Evolutionary conservation across 257 asterid genomes (phyloP), one percentile per base, ranked within the genome.

Genomic region (Scutellaria minor): DNA sequence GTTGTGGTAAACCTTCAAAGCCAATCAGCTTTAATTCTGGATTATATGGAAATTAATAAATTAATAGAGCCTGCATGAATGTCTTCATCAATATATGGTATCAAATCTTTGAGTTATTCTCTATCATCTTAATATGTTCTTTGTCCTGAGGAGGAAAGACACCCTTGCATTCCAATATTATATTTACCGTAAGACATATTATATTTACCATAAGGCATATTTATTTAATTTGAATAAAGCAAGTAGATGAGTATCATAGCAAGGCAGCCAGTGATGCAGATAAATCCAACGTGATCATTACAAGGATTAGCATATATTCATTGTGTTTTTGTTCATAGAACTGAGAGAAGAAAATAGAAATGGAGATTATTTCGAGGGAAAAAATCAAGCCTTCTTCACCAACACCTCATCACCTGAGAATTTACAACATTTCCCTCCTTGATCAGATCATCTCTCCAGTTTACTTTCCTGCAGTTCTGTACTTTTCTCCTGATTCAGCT

Each of bases 381-480:
- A 61, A 72, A 5, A 51, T 72, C 61, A 72, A 72, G 63, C 76
- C 76, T 27, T 6, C 0, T 61, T 15, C 70, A 37, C 54, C 76
- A 37, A 72, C 76, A 15, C 76, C 76, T 6, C 4, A 8, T 60
- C 76, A 61, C 70, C 44, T 72, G 2, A 37, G 7, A 48, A 6
- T 59, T 3, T 50, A 61, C 70, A 72, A 72, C 12, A 31, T 72
- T 11, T 60, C 76, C 35, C 53, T 60, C 42, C 68, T 72, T 0
- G 76, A 72, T 39, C 76, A 72, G 24, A 35, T 72, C 10, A 50
- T 61, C 6, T 53, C 53, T 50, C 41, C 35, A 3, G 50, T 15
- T 3, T 70, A 24, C 31, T 0, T 1, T 37, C 59, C 75, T 5
- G 48, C 51, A 9, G 13, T 70, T 9, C 57, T 70, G 1, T 70